Evolutionary conservation across 164 flowering plant species (phyloP).

Genomic region (Berberis thunbergii): DNA sequence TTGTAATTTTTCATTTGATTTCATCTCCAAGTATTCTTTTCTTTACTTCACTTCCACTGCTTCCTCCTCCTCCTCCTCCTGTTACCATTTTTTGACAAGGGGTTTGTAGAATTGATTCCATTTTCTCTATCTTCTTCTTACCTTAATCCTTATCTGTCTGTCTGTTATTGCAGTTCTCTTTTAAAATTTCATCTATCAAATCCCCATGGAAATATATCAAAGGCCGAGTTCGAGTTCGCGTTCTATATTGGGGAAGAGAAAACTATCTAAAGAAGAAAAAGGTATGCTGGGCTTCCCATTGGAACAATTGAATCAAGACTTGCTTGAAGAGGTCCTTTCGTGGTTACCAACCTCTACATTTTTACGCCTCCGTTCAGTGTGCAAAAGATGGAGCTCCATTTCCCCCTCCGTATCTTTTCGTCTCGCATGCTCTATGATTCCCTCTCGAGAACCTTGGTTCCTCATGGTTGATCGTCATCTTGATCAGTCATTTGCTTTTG

Average conservation of each 20-base stretch:
- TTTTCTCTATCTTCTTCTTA: constrained; percentile 1
- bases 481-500: constrained; percentile 37
- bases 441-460: constrained; percentile 63
- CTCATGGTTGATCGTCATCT: constrained; percentile 48
- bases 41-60: constrained; percentile 9
- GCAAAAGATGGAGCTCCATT: constrained; percentile 74
- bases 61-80: too few relatives aligned
- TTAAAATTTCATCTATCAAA: not conserved
- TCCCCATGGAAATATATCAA: constrained; percentile 21
- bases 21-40: constrained; percentile 14
- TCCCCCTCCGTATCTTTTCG: constrained; percentile 40
- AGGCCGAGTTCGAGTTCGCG: not conserved
- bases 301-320: constrained; percentile 55
- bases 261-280: constrained; percentile 16
- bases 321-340: constrained; percentile 61
- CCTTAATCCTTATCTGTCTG: not conserved
- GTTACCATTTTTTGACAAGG: too few relatives aligned
- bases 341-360: constrained; percentile 66
- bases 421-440: constrained; percentile 49
- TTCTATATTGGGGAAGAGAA: constrained; percentile 21
- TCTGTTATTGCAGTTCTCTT: constrained; percentile 11
- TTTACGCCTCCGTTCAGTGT: constrained; percentile 56
- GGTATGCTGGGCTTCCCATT: constrained; percentile 14
- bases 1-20: constrained; percentile 1
- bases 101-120: not conserved